Evolutionary conservation across 768 basidiomycete genomes (phyloP).

Genomic region (Serendipita sp.): DNA sequence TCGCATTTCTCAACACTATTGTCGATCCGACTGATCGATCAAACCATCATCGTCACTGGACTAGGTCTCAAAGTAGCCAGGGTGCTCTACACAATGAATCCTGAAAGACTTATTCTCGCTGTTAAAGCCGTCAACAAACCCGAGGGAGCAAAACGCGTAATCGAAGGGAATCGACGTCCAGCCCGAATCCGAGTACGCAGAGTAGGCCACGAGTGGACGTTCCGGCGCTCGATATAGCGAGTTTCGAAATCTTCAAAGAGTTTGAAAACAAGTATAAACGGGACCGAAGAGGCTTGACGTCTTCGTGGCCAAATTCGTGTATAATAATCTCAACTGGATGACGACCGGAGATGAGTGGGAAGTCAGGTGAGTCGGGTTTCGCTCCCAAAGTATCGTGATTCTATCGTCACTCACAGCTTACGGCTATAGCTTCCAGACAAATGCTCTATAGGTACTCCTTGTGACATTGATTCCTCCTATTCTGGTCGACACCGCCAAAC

Average conservation of each 20-base stretch:
- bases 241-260: constrained; percentile 1
- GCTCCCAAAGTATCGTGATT: not conserved
- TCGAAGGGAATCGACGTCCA: not conserved
- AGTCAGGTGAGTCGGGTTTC: constrained; percentile 1
- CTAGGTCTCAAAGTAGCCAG: constrained; percentile 12
- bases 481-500: constrained; percentile 2
- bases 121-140: constrained; percentile 20
- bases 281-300: constrained; percentile 9
- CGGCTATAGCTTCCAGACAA: constrained; percentile 10
- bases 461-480: constrained; percentile 5
- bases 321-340: not conserved
- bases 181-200: not conserved
- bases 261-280: constrained; percentile 8
- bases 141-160: constrained; percentile 5
- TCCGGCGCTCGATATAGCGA: constrained; percentile 7
- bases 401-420: not conserved
- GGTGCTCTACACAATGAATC: constrained; percentile 21
- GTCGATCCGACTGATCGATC: constrained; percentile 11
- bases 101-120: constrained; percentile 21
- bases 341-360: constrained; percentile 10
- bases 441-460: constrained; percentile 6
- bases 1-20: not conserved
- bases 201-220: constrained; percentile 2
- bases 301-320: constrained; percentile 9
- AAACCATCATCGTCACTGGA: constrained; percentile 11